Percentiles rank a stretch among this genome's conserved stretches.
Evolutionary conservation across 768 basidiomycete species (phyloP).

Genomic region (Tricholoma terreum): DNA sequence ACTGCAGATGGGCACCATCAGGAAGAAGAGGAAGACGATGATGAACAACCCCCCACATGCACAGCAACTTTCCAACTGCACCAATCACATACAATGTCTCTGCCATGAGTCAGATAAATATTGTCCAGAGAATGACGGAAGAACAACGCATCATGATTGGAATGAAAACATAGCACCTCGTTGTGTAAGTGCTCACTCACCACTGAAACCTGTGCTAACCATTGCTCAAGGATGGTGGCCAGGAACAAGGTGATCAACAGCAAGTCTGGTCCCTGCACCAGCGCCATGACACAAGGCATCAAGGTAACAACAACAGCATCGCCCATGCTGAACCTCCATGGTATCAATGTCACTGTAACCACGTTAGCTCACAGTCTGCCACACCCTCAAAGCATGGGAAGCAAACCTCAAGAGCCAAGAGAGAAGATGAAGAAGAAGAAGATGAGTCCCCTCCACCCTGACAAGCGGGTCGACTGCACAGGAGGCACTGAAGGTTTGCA

Average conservation of each 20-base stretch:
- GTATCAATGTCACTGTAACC: not conserved
- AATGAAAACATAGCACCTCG: not conserved
- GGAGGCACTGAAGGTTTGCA: not conserved
- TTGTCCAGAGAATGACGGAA: not conserved
- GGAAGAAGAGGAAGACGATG: not conserved
- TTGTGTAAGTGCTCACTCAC: not conserved
- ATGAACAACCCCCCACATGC: not conserved
- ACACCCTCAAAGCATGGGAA: not conserved
- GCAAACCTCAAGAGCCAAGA: not conserved
- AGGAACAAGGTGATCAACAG: not conserved
- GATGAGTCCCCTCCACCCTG: not conserved
- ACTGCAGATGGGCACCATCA: not conserved
- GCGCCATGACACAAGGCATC: not conserved
- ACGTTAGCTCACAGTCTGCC: not conserved
- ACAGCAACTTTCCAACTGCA: not conserved
- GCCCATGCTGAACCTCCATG: not conserved
- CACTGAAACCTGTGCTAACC: not conserved
- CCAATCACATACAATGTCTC: not conserved
- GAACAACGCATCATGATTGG: not conserved
- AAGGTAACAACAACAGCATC: not conserved
- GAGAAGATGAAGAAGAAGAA: not conserved
- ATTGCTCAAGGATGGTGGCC: not conserved
- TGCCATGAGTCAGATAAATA: too few relatives aligned
- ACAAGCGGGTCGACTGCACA: not conserved
- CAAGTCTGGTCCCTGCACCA: not conserved